Evolutionary conservation across 1,284 basidiomycete species (phyloP).

Genomic region (Fomitiporia mediterranea): DNA sequence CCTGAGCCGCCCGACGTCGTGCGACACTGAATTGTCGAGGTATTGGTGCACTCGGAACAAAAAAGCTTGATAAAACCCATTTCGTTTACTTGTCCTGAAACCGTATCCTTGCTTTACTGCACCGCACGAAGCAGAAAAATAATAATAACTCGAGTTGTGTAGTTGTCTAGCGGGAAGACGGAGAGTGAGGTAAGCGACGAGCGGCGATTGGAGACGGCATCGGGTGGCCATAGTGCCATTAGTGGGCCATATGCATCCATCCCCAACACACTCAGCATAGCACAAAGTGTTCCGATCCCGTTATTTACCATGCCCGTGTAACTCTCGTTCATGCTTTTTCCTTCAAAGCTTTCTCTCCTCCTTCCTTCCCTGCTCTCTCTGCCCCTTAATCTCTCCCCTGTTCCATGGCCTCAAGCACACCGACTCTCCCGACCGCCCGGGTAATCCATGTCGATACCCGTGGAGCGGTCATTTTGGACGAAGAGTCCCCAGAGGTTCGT

Average conservation of each 20-base stretch:
- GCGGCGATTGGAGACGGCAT: conserved; percentile 8
- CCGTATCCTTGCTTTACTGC: too few species aligned
- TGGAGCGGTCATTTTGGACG: conserved; percentile 84
- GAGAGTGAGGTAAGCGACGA: conserved; percentile 8
- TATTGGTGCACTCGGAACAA: too few species aligned
- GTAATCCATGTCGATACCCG: conserved; percentile 83
- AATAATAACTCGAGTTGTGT: too few species aligned
- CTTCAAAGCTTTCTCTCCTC: neutral
- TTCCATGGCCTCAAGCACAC: conserved; percentile 30
- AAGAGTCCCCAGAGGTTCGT: conserved; percentile 88
- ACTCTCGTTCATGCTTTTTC: conserved; percentile 1
- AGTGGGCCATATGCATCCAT: too few species aligned
- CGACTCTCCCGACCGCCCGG: conserved; percentile 59
- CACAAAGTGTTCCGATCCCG: conserved; percentile 2
- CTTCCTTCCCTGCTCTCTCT: neutral
- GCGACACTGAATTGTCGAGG: too few species aligned
- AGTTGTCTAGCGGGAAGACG: neutral
- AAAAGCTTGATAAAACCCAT: too few species aligned
- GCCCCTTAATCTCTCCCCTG: neutral
- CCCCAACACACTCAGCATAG: neutral
- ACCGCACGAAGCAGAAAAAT: too few species aligned
- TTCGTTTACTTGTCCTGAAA: too few species aligned
- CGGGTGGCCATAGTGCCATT: neutral
- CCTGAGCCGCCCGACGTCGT: too few species aligned
- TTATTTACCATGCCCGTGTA: conserved; percentile 16